A percentile compares a stretch with the other conserved stretches of the same genome.
Evolutionary conservation across 2,329 filamentous ascomycete genomes (phyloP).

Genomic region (Aspergillus niger): DNA sequence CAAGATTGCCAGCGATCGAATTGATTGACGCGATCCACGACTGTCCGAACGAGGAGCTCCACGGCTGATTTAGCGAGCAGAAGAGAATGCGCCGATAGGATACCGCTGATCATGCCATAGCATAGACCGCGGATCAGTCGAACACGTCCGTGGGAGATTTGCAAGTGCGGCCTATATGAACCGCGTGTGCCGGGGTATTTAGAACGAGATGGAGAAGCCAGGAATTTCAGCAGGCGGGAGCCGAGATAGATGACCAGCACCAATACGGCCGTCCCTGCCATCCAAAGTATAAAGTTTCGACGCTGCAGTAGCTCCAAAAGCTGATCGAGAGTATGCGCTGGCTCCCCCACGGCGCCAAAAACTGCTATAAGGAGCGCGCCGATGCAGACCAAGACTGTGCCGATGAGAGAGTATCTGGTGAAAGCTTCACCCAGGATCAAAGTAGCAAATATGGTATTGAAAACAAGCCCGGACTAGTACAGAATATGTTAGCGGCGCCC

Average conservation of each 20-base stretch:
- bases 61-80: conserved; percentile 95
- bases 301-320: conserved; percentile 74
- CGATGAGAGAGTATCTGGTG: conserved; percentile 87
- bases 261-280: conserved; percentile 74
- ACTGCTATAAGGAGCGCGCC: conserved; percentile 91
- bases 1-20: conserved; percentile 96
- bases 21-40: conserved; percentile 84
- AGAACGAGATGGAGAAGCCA: conserved; percentile 36
- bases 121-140: conserved; percentile 78
- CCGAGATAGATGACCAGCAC: conserved; percentile 68
- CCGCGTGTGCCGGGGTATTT: conserved; percentile 47
- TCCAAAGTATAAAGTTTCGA: conserved; percentile 82
- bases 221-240: conserved; percentile 49
- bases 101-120: conserved; percentile 88
- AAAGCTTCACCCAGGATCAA: conserved; percentile 91
- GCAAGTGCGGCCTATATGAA: conserved; percentile 41
- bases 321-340: conserved; percentile 83
- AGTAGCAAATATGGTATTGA: conserved; percentile 97
- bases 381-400: conserved; percentile 81
- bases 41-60: conserved; percentile 84
- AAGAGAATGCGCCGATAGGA: conserved; percentile 89
- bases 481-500: conserved; percentile 15
- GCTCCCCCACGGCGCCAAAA: conserved; percentile 91
- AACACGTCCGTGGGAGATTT: conserved; percentile 60
- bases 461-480: conserved; percentile 78